Percentiles rank a stretch among this genome's conserved stretches.
Evolutionary conservation across 139 green algal genomes (phyloP).

Genomic region (Penium margaritaceum): DNA sequence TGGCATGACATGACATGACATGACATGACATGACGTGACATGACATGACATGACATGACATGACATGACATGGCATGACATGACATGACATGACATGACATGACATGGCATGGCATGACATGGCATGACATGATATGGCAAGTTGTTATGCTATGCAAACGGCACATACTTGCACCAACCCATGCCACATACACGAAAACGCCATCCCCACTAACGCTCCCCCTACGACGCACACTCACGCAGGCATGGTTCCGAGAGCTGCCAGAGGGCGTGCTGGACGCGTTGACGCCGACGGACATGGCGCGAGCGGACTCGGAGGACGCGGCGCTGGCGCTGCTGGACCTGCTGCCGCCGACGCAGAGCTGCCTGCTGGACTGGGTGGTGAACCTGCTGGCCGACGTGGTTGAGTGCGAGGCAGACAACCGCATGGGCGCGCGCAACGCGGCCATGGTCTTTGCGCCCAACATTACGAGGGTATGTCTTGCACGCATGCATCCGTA

Average conservation of each 20-base stretch:
- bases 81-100: too few relatives aligned
- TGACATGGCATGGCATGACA: too few relatives aligned
- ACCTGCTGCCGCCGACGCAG: constrained; percentile 5
- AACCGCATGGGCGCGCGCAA: constrained; percentile 39
- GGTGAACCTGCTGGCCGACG: constrained; percentile 31
- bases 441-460: constrained; percentile 39
- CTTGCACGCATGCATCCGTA: neutral
- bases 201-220: too few relatives aligned
- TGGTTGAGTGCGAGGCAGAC: constrained; percentile 17
- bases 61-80: too few relatives aligned
- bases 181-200: too few relatives aligned
- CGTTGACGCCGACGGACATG: constrained; percentile 7
- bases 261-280: constrained; percentile 23
- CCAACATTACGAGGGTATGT: constrained; percentile 33
- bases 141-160: too few relatives aligned
- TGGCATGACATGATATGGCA: too few relatives aligned
- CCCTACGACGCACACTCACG: too few relatives aligned
- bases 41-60: too few relatives aligned
- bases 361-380: constrained; percentile 32
- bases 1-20: too few relatives aligned
- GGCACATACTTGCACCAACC: too few relatives aligned
- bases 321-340: constrained; percentile 7
- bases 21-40: too few relatives aligned
- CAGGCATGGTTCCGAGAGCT: constrained; percentile 40
- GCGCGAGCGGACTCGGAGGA: constrained; percentile 16